A percentile compares a stretch with the other conserved stretches of the same genome.
Conservation (phyloP, 805 yeast species). For the Myxozyma udenii region DNA sequence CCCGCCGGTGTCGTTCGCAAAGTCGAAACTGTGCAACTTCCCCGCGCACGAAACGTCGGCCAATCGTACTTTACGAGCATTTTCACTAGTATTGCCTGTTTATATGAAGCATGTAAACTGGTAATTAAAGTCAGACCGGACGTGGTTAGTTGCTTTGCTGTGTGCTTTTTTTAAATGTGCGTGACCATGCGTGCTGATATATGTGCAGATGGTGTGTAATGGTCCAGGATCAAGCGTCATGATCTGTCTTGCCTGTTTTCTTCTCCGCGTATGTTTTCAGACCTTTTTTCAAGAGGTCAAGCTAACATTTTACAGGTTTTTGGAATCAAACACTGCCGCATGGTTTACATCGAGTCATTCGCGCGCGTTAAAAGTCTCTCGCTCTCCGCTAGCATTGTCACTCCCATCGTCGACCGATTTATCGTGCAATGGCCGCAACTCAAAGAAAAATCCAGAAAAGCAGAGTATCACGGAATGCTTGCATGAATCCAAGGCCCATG, state of each 20-base stretch:
- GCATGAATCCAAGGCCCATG: slow-evolving; percentile 48
- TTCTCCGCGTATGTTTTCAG: slow-evolving; percentile 44
- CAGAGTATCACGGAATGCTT: slow-evolving; percentile 75
- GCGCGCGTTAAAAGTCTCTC: slow-evolving; percentile 79
- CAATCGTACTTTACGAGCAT: slow-evolving; percentile 51
- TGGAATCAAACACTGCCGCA: slow-evolving; percentile 43
- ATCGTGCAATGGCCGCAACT: slow-evolving; percentile 86
- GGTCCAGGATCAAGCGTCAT: slow-evolving; percentile 86
- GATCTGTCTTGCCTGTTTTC: slow-evolving; percentile 55
- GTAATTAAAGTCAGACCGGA: slow-evolving; percentile 40
- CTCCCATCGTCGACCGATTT: slow-evolving; percentile 71
- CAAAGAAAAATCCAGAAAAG: slow-evolving; percentile 47
- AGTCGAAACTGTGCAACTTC: slow-evolving; percentile 40
- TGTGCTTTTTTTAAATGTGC: no score
- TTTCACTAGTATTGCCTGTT: slow-evolving; percentile 45
- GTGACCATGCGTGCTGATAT: no score
- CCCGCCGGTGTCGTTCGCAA: slow-evolving; percentile 20
- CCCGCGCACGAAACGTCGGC: slow-evolving; percentile 62
- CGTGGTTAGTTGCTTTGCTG: slow-evolving; percentile 36
- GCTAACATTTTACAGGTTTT: slow-evolving; percentile 2
- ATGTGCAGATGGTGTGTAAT: slow-evolving; percentile 47
- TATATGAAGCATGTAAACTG: slow-evolving; percentile 35
- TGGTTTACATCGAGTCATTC: slow-evolving; percentile 79
- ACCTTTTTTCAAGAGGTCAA: neutral
- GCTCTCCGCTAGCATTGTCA: slow-evolving; percentile 66